Evolutionary conservation across 257 asterid species (phyloP), one percentile per base, ranked within the genome.

Genomic region (Eucommia ulmoides): DNA sequence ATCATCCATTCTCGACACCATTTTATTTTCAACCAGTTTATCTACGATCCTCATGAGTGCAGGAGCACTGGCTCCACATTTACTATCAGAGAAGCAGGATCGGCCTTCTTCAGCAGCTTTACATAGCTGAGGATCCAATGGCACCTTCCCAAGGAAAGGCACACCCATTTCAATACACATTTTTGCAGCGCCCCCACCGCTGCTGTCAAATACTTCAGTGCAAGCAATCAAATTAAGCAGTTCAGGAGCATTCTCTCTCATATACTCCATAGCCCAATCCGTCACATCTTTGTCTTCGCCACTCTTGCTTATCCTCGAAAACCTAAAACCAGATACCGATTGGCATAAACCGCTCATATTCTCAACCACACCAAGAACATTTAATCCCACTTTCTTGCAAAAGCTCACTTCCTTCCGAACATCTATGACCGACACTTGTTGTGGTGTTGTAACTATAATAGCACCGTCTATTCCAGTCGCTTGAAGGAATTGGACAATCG

Each of bases 41-140:
- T 73, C 81, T 2, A 85, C 51, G 14, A 89, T 81, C 21, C 56
- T 61, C 63, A 61, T 85, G 45, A 89, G 59, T 0, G 96, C 86
- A 54, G 82, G 69, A 21, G 92, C 92, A 53, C 91, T 82, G 1
- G 51, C 65, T 8, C 12, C 44, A 60, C 93, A 85, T 33, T 73
- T 78, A 22, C 22, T 21, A 64, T 80, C 92, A 15, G 62, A 65
- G 61, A 85, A 85, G 74, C 96, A 85, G 18, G 98, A 83, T 45
- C 81, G 67, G 45, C 96, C 98, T 72, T 83, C 94, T 68, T 85
- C 98, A 4, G 96, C 88, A 0, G 96, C 98, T 66, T 70, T 83
- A 70, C 98, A 65, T 10, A 85, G 81, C 68, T 74, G 85, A 42
- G 98, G 98, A 54, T 89, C 98, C 9, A 91, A 51, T 0, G 96